phyloP scores from a whole-genome alignment of 2,329 filamentous ascomycete genomes.

The Penicillium hesseltinei region DNA sequence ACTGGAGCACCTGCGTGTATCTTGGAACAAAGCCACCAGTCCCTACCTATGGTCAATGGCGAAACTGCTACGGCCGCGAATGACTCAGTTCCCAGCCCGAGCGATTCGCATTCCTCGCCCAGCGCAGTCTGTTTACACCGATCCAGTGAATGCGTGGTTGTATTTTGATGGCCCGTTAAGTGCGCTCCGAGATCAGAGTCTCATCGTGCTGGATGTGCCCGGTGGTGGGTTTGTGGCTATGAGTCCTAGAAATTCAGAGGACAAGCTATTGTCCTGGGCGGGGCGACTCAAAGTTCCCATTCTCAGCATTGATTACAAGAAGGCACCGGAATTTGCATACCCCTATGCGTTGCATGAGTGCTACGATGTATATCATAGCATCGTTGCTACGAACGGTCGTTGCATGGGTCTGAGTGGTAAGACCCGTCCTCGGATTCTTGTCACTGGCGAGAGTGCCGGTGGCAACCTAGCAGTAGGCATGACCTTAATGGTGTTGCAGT shows the following conservation, averaged over 20 bases:
- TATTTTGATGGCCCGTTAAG: slow-evolving; percentile 89
- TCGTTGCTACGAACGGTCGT: slow-evolving; percentile 68
- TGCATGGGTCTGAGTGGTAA: slow-evolving; percentile 73
- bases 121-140: slow-evolving; percentile 73
- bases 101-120: slow-evolving; percentile 83
- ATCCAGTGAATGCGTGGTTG: slow-evolving; percentile 81
- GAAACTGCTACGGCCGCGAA: slow-evolving; percentile 69
- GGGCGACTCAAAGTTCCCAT: slow-evolving; percentile 84
- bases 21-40: slow-evolving; percentile 92
- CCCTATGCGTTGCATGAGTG: slow-evolving; percentile 84
- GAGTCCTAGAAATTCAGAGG: slow-evolving; percentile 90
- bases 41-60: slow-evolving; percentile 78
- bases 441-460: slow-evolving; percentile 78
- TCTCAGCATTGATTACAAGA: slow-evolving; percentile 85
- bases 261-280: slow-evolving; percentile 91
- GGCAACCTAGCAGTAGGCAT: slow-evolving; percentile 78
- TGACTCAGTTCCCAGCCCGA: slow-evolving; percentile 78
- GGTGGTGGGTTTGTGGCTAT: slow-evolving; percentile 96
- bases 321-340: slow-evolving; percentile 81
- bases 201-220: slow-evolving; percentile 82
- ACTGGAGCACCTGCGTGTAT: slow-evolving; percentile 84
- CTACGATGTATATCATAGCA: slow-evolving; percentile 77
- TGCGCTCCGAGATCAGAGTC: slow-evolving; percentile 71
- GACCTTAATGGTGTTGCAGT: slow-evolving; percentile 85
- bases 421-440: slow-evolving; percentile 63